Evolutionary conservation across 768 basidiomycete genomes (phyloP).

Genomic region (Lactarius evosmus): DNA sequence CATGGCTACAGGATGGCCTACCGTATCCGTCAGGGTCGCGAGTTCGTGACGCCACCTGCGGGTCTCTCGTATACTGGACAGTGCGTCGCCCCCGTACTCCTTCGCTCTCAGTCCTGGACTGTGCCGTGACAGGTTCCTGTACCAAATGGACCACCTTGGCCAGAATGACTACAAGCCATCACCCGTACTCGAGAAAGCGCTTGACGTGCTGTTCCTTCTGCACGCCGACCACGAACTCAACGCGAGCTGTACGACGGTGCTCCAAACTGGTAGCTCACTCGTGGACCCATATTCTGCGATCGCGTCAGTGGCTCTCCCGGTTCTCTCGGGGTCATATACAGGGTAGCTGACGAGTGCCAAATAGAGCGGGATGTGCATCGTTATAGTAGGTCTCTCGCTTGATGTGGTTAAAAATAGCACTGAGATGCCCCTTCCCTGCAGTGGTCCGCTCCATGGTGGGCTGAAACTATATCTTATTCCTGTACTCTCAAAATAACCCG

Average conservation of each 20-base stretch:
- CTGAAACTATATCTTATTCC: background rate
- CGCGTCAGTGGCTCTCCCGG: slow-evolving; percentile 45
- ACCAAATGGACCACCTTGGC: slow-evolving; percentile 84
- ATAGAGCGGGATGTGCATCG: slow-evolving; percentile 80
- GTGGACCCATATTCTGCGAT: slow-evolving; percentile 90
- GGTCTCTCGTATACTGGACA: slow-evolving; percentile 83
- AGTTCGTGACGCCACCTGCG: slow-evolving; percentile 80
- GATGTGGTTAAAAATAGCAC: background rate
- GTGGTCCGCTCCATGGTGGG: slow-evolving; percentile 69
- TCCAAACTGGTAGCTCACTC: slow-evolving; percentile 85
- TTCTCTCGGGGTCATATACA: background rate
- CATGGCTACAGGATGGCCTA: slow-evolving; percentile 76
- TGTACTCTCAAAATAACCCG: background rate
- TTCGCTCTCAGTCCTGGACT: slow-evolving; percentile 9
- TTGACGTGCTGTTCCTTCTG: slow-evolving; percentile 83
- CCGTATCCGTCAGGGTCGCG: slow-evolving; percentile 84
- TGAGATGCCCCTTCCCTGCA: slow-evolving; percentile 31
- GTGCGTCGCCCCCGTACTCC: slow-evolving; percentile 41
- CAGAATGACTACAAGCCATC: slow-evolving; percentile 73
- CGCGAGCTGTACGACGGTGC: slow-evolving; percentile 78
- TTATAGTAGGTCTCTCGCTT: slow-evolving; percentile 67
- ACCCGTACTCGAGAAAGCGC: slow-evolving; percentile 80
- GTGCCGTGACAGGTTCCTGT: slow-evolving; percentile 60
- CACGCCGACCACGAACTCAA: slow-evolving; percentile 93
- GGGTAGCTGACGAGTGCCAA: background rate